A percentile compares a stretch with the other conserved stretches of the same genome.
Evolutionary conservation across 352 stramenopile species (phyloP).

Genomic region (Aphanomyces euteiches): DNA sequence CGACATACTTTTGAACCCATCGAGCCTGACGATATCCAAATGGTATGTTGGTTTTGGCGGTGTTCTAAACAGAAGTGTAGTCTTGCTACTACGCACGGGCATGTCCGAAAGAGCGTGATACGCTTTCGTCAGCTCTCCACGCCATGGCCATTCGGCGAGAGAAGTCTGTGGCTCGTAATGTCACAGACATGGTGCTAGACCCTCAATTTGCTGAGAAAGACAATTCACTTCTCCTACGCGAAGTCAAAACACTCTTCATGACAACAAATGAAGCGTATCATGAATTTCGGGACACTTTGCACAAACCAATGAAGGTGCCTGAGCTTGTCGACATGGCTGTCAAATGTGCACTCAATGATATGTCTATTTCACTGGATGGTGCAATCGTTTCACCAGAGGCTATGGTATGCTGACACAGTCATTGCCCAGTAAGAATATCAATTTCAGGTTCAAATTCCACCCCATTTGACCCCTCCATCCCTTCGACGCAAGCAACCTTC

Average conservation of each 20-base stretch:
- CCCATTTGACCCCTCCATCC: slow-evolving; percentile 29
- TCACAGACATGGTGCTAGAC: slow-evolving; percentile 64
- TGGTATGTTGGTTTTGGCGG: slow-evolving; percentile 1
- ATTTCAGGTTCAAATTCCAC: slow-evolving; percentile 23
- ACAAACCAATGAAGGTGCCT: slow-evolving; percentile 55
- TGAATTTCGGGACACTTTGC: slow-evolving; percentile 53
- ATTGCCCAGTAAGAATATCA: slow-evolving; percentile 39
- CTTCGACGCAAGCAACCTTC: no score
- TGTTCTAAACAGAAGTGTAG: neutral
- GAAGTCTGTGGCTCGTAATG: slow-evolving; percentile 42
- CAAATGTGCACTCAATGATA: slow-evolving; percentile 58
- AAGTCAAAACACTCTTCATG: slow-evolving; percentile 64
- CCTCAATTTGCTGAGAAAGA: slow-evolving; percentile 44
- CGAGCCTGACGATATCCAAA: slow-evolving; percentile 9
- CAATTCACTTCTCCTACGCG: slow-evolving; percentile 54
- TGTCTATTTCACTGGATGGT: slow-evolving; percentile 41
- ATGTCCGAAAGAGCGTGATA: slow-evolving; percentile 57
- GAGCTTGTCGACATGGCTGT: slow-evolving; percentile 69
- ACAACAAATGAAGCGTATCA: slow-evolving; percentile 58
- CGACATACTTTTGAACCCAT: slow-evolving; percentile 9
- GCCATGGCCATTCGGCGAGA: slow-evolving; percentile 51
- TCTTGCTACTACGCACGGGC: slow-evolving; percentile 41
- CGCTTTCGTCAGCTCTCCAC: slow-evolving; percentile 62
- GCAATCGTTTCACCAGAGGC: slow-evolving; percentile 37
- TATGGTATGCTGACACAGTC: slow-evolving; percentile 34